These are phyloP conservation scores for Metschnikowia sp. DNA, from an alignment of 805 yeast species.

Conservation along the genomic window DNA sequence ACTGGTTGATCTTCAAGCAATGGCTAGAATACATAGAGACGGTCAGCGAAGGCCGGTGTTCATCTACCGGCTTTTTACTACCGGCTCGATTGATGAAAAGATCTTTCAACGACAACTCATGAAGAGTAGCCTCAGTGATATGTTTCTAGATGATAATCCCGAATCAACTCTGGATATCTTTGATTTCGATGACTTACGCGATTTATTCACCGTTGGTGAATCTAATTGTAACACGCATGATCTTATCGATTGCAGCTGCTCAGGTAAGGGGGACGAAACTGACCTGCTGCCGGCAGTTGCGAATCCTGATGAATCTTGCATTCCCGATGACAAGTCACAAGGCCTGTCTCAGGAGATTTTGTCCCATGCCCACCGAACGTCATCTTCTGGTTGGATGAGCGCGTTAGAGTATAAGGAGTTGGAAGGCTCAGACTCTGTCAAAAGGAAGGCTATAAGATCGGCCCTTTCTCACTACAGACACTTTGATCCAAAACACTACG, in stretches of 20 bases:
- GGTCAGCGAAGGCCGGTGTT: conserved; percentile 80
- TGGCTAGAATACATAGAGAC: conserved; percentile 93
- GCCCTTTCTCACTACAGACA: conserved; percentile 66
- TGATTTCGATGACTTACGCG: conserved; percentile 63
- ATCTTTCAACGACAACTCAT: conserved; percentile 88
- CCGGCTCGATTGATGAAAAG: conserved; percentile 93
- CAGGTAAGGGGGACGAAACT: conserved; percentile 45
- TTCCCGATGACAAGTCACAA: background rate
- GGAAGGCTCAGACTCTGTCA: conserved; percentile 25
- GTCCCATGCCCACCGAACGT: conserved; percentile 3
- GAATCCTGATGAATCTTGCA: too few relatives aligned
- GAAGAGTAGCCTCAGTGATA: conserved; percentile 74
- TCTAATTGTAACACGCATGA: conserved; percentile 74
- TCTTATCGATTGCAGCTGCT: conserved; percentile 60
- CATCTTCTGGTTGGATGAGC: conserved; percentile 43
- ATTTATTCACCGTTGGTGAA: conserved; percentile 60
- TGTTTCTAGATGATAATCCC: conserved; percentile 47
- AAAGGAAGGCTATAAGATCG: conserved; percentile 46
- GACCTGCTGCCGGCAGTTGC: background rate
- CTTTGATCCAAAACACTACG: conserved; percentile 42
- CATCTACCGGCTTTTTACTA: conserved; percentile 77
- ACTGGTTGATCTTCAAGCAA: conserved; percentile 84
- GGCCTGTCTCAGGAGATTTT: background rate
- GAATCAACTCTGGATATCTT: conserved; percentile 62
- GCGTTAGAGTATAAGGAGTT: conserved; percentile 47